Evolutionary conservation across 208 protist genomes (phyloP).

Genomic region (Acanthamoeba castellanii): DNA sequence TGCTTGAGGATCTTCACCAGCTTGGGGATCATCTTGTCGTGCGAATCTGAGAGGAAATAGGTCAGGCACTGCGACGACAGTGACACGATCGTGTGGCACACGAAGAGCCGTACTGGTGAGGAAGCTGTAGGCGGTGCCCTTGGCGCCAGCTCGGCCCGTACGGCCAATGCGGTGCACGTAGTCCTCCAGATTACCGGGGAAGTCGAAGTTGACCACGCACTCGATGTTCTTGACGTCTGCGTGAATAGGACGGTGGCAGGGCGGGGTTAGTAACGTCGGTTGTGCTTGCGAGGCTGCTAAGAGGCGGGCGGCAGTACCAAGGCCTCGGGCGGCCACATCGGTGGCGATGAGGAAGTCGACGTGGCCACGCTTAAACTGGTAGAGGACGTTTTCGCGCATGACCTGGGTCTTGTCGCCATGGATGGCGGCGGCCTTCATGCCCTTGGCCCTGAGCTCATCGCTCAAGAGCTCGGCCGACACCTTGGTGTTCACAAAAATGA

Average conservation of each 20-base stretch:
- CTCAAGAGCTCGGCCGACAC: constrained; percentile 94
- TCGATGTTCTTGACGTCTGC: constrained; percentile 90
- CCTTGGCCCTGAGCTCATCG: constrained; percentile 86
- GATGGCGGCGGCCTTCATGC: constrained; percentile 73
- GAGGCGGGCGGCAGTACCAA: constrained; percentile 68
- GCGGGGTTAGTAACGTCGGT: not conserved
- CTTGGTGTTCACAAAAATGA: constrained; percentile 95
- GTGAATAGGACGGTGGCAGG: not conserved
- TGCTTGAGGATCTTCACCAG: constrained; percentile 60
- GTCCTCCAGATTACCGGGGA: constrained; percentile 91
- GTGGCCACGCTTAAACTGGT: constrained; percentile 85
- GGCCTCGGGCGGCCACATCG: constrained; percentile 91
- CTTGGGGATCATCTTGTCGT: constrained; percentile 30
- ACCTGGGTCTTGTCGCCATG: constrained; percentile 92
- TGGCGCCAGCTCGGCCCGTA: constrained; percentile 90
- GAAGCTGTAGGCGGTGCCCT: constrained; percentile 87
- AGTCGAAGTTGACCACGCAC: constrained; percentile 93
- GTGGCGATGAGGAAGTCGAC: constrained; percentile 89
- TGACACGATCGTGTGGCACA: not conserved
- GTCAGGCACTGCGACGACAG: not conserved
- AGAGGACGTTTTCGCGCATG: constrained; percentile 89
- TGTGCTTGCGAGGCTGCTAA: constrained; percentile 76
- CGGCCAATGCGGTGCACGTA: constrained; percentile 98
- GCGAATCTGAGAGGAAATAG: constrained; percentile 3
- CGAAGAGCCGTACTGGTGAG: constrained; percentile 76